Evolutionary conservation across 768 basidiomycete genomes (phyloP).

Genomic region (Suillus tomentosus): DNA sequence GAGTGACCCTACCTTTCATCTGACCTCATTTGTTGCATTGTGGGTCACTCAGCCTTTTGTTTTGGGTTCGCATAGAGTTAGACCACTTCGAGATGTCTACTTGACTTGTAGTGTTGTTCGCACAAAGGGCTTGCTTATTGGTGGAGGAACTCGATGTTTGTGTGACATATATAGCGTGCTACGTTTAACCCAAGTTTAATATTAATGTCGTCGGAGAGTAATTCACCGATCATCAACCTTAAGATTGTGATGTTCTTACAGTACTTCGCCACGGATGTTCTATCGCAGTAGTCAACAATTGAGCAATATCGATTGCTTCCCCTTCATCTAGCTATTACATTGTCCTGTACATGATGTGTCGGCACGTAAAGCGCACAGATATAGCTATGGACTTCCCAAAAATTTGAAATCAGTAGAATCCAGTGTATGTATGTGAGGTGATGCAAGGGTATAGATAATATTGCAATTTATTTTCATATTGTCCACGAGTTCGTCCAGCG

Average conservation of each 20-base stretch:
- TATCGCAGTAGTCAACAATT: background rate
- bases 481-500: constrained; percentile 25
- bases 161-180: background rate
- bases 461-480: constrained; percentile 21
- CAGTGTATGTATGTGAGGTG: constrained; percentile 7
- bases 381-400: background rate
- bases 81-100: background rate
- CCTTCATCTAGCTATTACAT: background rate
- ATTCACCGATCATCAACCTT: background rate
- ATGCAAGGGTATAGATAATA: constrained; percentile 24
- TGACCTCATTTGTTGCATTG: background rate
- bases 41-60: background rate
- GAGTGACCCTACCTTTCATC: constrained; percentile 1
- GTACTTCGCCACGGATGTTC: background rate
- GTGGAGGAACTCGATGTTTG: background rate
- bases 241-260: background rate
- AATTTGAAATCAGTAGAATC: background rate
- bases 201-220: background rate
- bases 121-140: background rate
- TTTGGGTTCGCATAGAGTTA: background rate
- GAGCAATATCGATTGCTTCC: background rate
- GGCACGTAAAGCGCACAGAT: background rate
- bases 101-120: background rate
- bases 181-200: background rate
- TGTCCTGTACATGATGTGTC: background rate